Evolutionary conservation across 2,329 filamentous ascomycete species (phyloP).

Genomic region (Bipolaris bicolor): DNA sequence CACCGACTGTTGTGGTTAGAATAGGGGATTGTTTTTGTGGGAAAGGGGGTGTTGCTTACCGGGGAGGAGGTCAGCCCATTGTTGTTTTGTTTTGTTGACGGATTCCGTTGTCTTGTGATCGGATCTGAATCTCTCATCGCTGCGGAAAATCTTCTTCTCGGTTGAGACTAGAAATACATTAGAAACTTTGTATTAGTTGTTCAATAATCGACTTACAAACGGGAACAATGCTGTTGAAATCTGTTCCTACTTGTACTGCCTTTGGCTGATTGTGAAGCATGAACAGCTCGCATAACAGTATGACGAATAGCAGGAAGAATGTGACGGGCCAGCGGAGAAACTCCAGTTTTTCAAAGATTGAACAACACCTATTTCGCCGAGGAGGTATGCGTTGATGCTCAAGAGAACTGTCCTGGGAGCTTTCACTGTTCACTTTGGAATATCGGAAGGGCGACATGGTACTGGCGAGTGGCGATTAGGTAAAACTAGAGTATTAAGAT

Average conservation of each 20-base stretch:
- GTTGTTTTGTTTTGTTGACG: constrained; percentile 16
- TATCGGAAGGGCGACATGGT: constrained; percentile 9
- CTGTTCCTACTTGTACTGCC: constrained; percentile 9
- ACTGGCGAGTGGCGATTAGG: neutral
- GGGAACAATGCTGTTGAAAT: constrained; percentile 25
- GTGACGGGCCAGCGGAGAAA: constrained; percentile 19
- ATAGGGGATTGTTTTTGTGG: neutral
- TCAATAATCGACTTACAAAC: constrained; percentile 8
- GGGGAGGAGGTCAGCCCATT: constrained; percentile 20
- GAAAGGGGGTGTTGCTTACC: constrained; percentile 4
- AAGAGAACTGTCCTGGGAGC: neutral
- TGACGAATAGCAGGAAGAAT: constrained; percentile 15
- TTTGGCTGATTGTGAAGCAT: constrained; percentile 21
- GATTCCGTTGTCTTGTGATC: constrained; percentile 24
- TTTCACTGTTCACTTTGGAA: constrained; percentile 22
- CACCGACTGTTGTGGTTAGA: constrained; percentile 13
- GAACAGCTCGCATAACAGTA: constrained; percentile 20
- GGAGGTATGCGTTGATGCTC: constrained; percentile 3
- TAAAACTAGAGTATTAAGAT: neutral
- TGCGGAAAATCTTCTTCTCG: constrained; percentile 20
- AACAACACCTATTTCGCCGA: neutral
- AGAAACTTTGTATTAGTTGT: neutral
- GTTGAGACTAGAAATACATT: constrained; percentile 14
- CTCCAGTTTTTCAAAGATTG: neutral
- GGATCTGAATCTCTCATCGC: constrained; percentile 21